phyloP scores from a whole-genome alignment of 257 asterid species.

The Ballota nigra region DNA sequence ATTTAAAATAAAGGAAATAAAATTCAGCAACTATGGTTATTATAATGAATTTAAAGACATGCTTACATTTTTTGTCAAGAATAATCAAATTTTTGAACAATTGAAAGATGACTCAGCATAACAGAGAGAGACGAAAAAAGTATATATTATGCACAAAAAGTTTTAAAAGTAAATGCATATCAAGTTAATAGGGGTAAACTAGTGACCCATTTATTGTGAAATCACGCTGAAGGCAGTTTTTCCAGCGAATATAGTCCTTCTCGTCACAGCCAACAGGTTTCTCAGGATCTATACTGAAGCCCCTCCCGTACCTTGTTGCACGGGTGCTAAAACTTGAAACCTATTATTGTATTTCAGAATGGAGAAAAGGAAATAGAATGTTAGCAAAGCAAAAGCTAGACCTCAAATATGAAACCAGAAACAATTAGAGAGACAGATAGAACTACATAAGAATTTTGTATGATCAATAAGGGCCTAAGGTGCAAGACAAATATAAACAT shows the following conservation, averaged over 20 bases:
- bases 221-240: constrained; percentile 72
- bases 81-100: not conserved
- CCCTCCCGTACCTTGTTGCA: constrained; percentile 42
- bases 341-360: constrained; percentile 32
- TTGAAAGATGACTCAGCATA: constrained; percentile 3
- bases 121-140: not conserved
- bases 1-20: not conserved
- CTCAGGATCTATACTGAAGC: constrained; percentile 38
- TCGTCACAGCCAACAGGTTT: constrained; percentile 63
- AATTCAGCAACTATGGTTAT: constrained; percentile 20
- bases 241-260: constrained; percentile 74
- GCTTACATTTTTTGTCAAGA: not conserved
- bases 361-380: not conserved
- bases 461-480: constrained; percentile 1
- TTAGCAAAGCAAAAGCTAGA: constrained; percentile 9
- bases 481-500: not conserved
- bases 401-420: constrained; percentile 12
- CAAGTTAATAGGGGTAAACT: constrained; percentile 27
- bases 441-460: not conserved
- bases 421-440: constrained; percentile 4
- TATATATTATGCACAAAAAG: not conserved
- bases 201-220: constrained; percentile 78
- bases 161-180: constrained; percentile 1
- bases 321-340: constrained; percentile 92
- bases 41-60: not conserved